Evolutionary conservation across 305 asterid genomes (phyloP), one percentile per base, ranked within the genome.

Genomic region (Stenogyne calaminthoides): DNA sequence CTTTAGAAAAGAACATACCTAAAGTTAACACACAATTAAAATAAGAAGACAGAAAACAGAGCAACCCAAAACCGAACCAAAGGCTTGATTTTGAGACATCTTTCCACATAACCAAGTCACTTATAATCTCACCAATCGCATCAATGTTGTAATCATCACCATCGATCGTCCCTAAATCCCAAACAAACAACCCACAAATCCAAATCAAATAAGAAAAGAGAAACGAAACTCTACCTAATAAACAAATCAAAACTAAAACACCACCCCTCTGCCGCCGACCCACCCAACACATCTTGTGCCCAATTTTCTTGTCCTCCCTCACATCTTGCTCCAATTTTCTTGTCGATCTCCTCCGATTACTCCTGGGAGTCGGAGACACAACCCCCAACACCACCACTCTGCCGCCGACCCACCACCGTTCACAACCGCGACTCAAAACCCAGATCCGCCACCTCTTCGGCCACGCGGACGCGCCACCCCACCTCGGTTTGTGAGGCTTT

Each of bases 41-140:
- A 75, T 93, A 90, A 70, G 98, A 92, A 69, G 96, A 92, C 77
- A 90, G 75, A 76, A 89, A 88, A 77, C 92, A 90, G 37, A 92
- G 85, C 11, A 93, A 83, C 10, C 98, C 97, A 34, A 95, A 84
- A 36, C 99, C 99, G 54, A 95, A 95, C 99, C 99, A 95, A 67
- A 92, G 92, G 86, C 96, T 95, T 52, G 99, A 92, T 77, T 87
- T 95, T 1, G 97, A 80, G 5, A 86, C 95, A 83, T 90, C 98
- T 72, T 88, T 92, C 99, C 99, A 95, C 99, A 88, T 92, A 61
- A 92, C 81, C 66, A 92, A 60, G 72, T 92, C 97, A 49, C 64
- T 78, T 57, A 92, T 40, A 42, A 88, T 62, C 78, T 79, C 78
- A 70, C 87, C 88, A 7, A 88, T 65, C 61, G 84, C 83, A 62